Conservation (phyloP, 2,329 filamentous ascomycete genomes). For the Fusarium camptoceras region DNA sequence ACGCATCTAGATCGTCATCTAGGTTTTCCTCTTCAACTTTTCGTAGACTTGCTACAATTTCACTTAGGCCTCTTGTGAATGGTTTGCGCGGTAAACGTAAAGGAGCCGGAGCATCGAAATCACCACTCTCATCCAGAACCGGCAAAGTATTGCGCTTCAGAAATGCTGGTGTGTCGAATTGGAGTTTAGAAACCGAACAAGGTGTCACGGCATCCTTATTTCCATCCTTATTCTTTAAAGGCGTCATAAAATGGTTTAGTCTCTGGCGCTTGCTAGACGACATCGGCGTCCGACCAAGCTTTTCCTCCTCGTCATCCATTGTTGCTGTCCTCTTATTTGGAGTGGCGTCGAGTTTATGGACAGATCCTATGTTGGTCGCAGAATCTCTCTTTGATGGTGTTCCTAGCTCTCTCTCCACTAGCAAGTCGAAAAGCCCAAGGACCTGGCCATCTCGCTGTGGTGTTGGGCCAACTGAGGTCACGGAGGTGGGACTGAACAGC, state of each 20-base stretch:
- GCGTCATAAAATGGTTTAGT: constrained; percentile 74
- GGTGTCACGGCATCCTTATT: constrained; percentile 59
- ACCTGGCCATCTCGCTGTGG: constrained; percentile 83
- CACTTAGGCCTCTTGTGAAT: constrained; percentile 77
- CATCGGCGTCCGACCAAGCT: constrained; percentile 62
- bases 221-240: constrained; percentile 63
- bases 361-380: constrained; percentile 37
- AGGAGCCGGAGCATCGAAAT: constrained; percentile 61
- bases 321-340: constrained; percentile 58
- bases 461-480: constrained; percentile 78
- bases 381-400: constrained; percentile 61
- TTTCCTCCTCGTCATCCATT: constrained; percentile 46
- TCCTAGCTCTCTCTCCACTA: constrained; percentile 63
- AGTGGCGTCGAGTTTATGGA: constrained; percentile 52
- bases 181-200: constrained; percentile 64
- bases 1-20: constrained; percentile 79
- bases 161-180: constrained; percentile 79
- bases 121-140: constrained; percentile 67
- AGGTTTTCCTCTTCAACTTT: constrained; percentile 76
- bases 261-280: constrained; percentile 70
- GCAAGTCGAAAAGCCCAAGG: constrained; percentile 80
- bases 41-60: constrained; percentile 76
- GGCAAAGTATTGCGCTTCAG: constrained; percentile 64
- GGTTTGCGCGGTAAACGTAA: constrained; percentile 68
- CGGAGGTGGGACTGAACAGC: constrained; percentile 69